phyloP scores from a whole-genome alignment of 2,329 filamentous ascomycete genomes.

The Dactylonectria estremocensis region DNA sequence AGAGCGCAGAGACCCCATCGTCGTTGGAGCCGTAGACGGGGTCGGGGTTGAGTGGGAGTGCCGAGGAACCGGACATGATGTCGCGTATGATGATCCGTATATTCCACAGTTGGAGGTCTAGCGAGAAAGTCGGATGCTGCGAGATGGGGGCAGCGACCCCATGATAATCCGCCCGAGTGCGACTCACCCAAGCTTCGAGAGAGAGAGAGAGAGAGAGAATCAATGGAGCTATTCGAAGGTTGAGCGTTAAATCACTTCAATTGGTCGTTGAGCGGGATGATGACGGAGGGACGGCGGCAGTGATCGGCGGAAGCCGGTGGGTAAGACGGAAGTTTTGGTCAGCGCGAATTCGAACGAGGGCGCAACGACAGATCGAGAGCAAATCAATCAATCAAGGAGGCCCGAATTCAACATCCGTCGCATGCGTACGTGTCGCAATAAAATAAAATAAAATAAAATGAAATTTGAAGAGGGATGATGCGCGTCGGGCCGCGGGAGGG shows the following conservation, averaged over 20 bases:
- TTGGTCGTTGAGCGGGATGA: background rate
- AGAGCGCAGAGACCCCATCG: constrained; percentile 28
- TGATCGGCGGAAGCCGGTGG: background rate
- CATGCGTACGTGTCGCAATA: constrained; percentile 3
- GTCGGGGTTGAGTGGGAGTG: constrained; percentile 2
- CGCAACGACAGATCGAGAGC: background rate
- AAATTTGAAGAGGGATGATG: background rate
- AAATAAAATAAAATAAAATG: background rate
- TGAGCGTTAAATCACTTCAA: constrained; percentile 17
- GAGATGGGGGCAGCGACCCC: constrained; percentile 26
- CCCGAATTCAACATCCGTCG: background rate
- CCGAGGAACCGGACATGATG: constrained; percentile 39
- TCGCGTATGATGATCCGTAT: constrained; percentile 10
- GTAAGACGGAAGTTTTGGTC: constrained; percentile 5
- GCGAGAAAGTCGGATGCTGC: constrained; percentile 10
- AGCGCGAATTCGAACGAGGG: background rate
- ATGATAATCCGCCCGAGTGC: constrained; percentile 20
- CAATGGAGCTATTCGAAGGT: background rate
- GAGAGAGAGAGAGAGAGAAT: background rate
- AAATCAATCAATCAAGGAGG: background rate
- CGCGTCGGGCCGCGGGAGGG: background rate
- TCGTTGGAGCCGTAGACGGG: constrained; percentile 31
- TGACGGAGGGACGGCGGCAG: background rate
- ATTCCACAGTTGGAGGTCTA: constrained; percentile 16
- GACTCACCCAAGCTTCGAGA: background rate